Base-by-base conservation (phyloP, 176 grass and related monocot genomes). In the Aegilops speltoides region DNA sequence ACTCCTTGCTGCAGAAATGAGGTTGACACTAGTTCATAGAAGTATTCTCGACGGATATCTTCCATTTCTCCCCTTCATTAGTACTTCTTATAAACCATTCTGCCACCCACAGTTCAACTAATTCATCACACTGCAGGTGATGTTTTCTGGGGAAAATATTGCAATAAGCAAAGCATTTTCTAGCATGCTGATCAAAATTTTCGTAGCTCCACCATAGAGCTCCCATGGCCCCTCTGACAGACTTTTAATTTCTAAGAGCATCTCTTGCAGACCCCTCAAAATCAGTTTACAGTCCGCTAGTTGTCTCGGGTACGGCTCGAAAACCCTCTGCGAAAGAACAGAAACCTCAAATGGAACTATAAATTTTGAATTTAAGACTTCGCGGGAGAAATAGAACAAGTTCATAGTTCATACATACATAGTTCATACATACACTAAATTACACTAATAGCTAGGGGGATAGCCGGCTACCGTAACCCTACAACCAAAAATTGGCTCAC, bases 41-140 rank as follows among this genome's bases (percentile, higher is more conserved):
- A 63, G 40, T 77, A 87, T n/a, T 33, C 7, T 32, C 46, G 57
- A 29, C 36, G 74, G 1, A 87, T n/a, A 80, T 84, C 19, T 77
- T 86, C 87, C 28, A 92, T 17, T 68, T 89, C 63, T 68, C 33
- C 29, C 46, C 61, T 50, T 6, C 68, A 52, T 24, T 46, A 10
- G 50, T 33, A 24, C 56, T 84, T 50, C 77, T 74, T 19, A 87
- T 34, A 20, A 89, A 92, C 0, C 66, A 79, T 82, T 92, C 79
- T 22, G 87, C 90, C 59, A 89, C 76, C 90, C 87, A 89, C 17
- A 92, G 15, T 24, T 84, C 31, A 31, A 92, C 19, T 64, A 92
- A 78, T 10, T 80, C 8, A 1, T 77, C 70, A 32, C 61, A 37
- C 2, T 19, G 1, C 60, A 91, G 74, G 10, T 0, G 0, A 16